These are phyloP conservation scores for Pleurotus salmoneostramineus DNA, from an alignment of 768 basidiomycete genomes.

Conservation along the genomic window DNA sequence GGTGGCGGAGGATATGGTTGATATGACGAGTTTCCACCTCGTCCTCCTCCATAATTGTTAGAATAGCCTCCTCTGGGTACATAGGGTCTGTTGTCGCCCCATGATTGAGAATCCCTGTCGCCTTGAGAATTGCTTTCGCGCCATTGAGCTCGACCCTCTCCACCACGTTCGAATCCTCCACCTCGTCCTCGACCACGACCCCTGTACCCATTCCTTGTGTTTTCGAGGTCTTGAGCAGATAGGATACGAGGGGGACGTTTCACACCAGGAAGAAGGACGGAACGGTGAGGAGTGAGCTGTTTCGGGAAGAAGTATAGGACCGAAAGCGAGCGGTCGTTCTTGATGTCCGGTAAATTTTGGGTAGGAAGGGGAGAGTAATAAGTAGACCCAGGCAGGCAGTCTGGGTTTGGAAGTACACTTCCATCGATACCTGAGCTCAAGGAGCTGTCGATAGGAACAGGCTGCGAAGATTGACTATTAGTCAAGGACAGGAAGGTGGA, in stretches of 20 bases:
- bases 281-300: slow-evolving; percentile 82
- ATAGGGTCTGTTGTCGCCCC: slow-evolving; percentile 18
- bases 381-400: slow-evolving; percentile 89
- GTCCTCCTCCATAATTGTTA: slow-evolving; percentile 19
- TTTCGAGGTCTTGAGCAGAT: slow-evolving; percentile 67
- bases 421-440: slow-evolving; percentile 81
- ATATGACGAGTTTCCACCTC: slow-evolving; percentile 20
- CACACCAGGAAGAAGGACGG: slow-evolving; percentile 74
- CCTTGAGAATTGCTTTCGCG: slow-evolving; percentile 15
- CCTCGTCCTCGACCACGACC: slow-evolving; percentile 46
- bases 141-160: slow-evolving; percentile 32
- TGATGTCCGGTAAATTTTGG: slow-evolving; percentile 70
- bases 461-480: slow-evolving; percentile 38
- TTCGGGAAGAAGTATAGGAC: slow-evolving; percentile 87
- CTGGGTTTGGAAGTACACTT: slow-evolving; percentile 75
- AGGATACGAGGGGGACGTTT: slow-evolving; percentile 57
- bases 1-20: slow-evolving; percentile 27
- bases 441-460: slow-evolving; percentile 62
- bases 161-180: slow-evolving; percentile 35
- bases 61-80: slow-evolving; percentile 29
- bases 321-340: slow-evolving; percentile 83
- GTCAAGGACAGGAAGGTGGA: neutral
- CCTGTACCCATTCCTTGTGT: slow-evolving; percentile 51
- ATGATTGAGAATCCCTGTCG: slow-evolving; percentile 17
- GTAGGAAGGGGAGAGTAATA: slow-evolving; percentile 71